Percentiles rank a stretch among this genome's conserved stretches.
Evolutionary conservation across 371 early-diverging fungal species (phyloP).

Genomic region (Smittium mucronatum): DNA sequence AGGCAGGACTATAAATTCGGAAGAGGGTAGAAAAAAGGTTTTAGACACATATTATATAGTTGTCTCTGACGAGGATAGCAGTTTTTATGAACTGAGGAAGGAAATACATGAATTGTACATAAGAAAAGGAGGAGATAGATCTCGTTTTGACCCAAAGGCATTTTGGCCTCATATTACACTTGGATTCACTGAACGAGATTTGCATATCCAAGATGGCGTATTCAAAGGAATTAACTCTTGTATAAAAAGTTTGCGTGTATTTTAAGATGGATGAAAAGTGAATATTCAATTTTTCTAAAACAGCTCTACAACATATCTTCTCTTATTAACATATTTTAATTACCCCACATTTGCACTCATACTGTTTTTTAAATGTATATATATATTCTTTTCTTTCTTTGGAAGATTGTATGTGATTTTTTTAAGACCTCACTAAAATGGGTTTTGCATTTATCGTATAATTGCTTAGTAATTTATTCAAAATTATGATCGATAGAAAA

Average conservation of each 20-base stretch:
- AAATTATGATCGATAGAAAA: too few relatives aligned
- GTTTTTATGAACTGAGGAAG: slow-evolving; percentile 20
- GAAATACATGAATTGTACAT: slow-evolving; percentile 13
- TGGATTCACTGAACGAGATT: slow-evolving; percentile 48
- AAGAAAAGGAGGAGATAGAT: slow-evolving; percentile 29
- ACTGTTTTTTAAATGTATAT: background rate
- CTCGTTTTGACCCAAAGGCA: slow-evolving; percentile 34
- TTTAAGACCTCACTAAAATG: too few relatives aligned
- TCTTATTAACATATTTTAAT: background rate
- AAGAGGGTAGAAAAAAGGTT: slow-evolving; percentile 4
- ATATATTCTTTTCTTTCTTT: background rate
- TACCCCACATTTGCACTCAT: background rate
- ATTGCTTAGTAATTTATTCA: too few relatives aligned
- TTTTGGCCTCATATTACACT: slow-evolving; percentile 63
- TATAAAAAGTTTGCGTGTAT: slow-evolving; percentile 23
- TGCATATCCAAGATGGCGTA: slow-evolving; percentile 53
- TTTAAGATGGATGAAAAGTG: background rate
- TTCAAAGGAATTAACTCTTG: slow-evolving; percentile 62
- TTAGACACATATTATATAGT: slow-evolving; percentile 25
- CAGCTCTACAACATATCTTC: background rate
- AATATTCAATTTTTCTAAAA: too few relatives aligned
- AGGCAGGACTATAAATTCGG: slow-evolving; percentile 30
- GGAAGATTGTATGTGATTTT: too few relatives aligned
- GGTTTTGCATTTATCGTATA: too few relatives aligned
- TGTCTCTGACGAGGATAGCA: slow-evolving; percentile 21